Percentiles rank a stretch among this genome's conserved stretches.
These are phyloP conservation scores for Castanea sativa DNA, from an alignment of 306 rosid species.

Conservation along the genomic window DNA sequence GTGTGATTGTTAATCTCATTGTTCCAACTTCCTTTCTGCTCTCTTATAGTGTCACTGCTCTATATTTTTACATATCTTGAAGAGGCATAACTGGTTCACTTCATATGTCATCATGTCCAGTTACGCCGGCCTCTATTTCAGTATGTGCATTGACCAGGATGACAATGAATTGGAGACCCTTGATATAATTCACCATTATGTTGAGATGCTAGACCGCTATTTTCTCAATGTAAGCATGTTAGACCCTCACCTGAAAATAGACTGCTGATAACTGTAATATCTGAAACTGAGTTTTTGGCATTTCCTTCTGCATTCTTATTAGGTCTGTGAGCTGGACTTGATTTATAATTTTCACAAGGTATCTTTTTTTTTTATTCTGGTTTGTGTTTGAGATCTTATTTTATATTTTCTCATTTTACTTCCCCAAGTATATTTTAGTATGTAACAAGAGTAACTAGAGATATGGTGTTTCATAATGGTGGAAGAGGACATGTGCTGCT, in stretches of 20 bases:
- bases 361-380: background rate
- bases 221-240: conserved; percentile 77
- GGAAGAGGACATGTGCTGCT: no score
- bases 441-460: background rate
- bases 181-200: conserved; percentile 85
- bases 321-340: conserved; percentile 86
- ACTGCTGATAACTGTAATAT: background rate
- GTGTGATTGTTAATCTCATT: background rate
- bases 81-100: no score
- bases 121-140: conserved; percentile 94
- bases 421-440: background rate
- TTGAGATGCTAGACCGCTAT: conserved; percentile 91
- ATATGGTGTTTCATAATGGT: no score
- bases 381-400: conserved; percentile 5
- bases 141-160: conserved; percentile 86
- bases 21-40: background rate
- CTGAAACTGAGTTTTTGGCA: background rate
- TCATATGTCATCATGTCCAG: conserved; percentile 38
- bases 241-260: conserved; percentile 15
- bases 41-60: no score
- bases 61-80: no score
- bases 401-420: conserved; percentile 3
- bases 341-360: conserved; percentile 97
- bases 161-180: conserved; percentile 90
- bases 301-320: conserved; percentile 14